A percentile compares a stretch with the other conserved stretches of the same genome.
phyloP scores from a whole-genome alignment of 331 rosid genomes.

The Acacia concinna region DNA sequence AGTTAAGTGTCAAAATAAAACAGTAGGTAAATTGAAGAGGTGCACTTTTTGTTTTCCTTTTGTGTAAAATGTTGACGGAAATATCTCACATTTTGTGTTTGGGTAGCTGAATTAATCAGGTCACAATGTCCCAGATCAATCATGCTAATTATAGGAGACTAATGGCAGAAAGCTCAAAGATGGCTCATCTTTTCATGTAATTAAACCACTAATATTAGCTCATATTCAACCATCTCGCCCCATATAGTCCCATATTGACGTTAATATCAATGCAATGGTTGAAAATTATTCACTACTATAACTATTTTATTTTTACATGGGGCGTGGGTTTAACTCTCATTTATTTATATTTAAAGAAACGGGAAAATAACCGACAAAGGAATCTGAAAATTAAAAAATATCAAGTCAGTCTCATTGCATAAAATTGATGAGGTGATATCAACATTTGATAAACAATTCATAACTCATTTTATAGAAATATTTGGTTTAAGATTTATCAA shows the following conservation, averaged over 20 bases:
- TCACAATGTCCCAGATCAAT: neutral
- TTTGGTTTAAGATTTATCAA: no score
- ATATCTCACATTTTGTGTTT: neutral
- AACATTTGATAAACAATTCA: no score
- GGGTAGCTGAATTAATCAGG: neutral
- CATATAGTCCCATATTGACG: neutral
- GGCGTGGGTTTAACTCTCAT: no score
- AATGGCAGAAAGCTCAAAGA: neutral
- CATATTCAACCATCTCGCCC: slow-evolving; percentile 1
- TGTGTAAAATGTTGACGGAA: neutral
- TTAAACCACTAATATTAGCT: neutral
- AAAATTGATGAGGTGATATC: no score
- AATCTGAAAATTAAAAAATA: no score
- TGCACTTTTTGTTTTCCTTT: neutral
- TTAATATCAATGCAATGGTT: neutral
- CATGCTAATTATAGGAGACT: slow-evolving; percentile 9
- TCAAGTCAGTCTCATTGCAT: no score
- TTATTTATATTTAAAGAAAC: no score
- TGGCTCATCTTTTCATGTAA: slow-evolving; percentile 12
- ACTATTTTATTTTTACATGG: no score
- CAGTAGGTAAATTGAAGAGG: neutral
- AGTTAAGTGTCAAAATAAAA: neutral
- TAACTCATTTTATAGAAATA: no score
- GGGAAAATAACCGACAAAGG: no score
- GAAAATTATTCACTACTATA: neutral